Percentiles rank a stretch among this genome's conserved stretches.
These are phyloP conservation scores for Dothideomycetidae sp. DNA, from an alignment of 2,329 filamentous ascomycete species.

Conservation along the genomic window DNA sequence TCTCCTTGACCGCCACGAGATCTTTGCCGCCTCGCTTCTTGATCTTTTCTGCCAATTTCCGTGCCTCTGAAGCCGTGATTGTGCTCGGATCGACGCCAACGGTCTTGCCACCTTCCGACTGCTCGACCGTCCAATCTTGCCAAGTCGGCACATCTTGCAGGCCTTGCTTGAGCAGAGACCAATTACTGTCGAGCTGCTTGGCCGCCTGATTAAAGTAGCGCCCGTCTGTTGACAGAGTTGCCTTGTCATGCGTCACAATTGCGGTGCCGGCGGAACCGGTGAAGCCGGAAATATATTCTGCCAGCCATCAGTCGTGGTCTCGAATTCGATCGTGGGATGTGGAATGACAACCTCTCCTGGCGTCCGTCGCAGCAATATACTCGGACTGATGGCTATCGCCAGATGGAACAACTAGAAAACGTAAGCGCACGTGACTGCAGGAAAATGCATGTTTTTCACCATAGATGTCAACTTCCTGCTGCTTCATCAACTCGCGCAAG, in stretches of 20 bases:
- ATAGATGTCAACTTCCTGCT: constrained; percentile 80
- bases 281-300: constrained; percentile 81
- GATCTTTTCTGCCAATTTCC: constrained; percentile 72
- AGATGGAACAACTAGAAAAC: constrained; percentile 65
- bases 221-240: constrained; percentile 84
- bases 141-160: constrained; percentile 89
- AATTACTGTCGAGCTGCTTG: constrained; percentile 82
- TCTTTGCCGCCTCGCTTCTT: constrained; percentile 71
- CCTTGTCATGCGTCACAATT: constrained; percentile 72
- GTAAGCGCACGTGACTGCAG: constrained; percentile 25
- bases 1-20: constrained; percentile 60
- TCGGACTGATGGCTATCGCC: constrained; percentile 97
- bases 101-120: constrained; percentile 70
- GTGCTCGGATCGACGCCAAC: constrained; percentile 86
- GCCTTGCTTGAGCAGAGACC: constrained; percentile 83
- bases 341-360: constrained; percentile 48
- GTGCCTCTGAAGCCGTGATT: constrained; percentile 56
- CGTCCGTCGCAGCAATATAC: constrained; percentile 95
- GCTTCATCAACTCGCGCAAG: constrained; percentile 74
- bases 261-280: constrained; percentile 89
- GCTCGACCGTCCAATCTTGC: constrained; percentile 87
- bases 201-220: constrained; percentile 95
- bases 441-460: constrained; percentile 40
- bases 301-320: constrained; percentile 4
- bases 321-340: neutral